A percentile compares a stretch with the other conserved stretches of the same genome.
These are phyloP conservation scores for Capsella rubella DNA, from an alignment of 441 rosid genomes.

Conservation along the genomic window DNA sequence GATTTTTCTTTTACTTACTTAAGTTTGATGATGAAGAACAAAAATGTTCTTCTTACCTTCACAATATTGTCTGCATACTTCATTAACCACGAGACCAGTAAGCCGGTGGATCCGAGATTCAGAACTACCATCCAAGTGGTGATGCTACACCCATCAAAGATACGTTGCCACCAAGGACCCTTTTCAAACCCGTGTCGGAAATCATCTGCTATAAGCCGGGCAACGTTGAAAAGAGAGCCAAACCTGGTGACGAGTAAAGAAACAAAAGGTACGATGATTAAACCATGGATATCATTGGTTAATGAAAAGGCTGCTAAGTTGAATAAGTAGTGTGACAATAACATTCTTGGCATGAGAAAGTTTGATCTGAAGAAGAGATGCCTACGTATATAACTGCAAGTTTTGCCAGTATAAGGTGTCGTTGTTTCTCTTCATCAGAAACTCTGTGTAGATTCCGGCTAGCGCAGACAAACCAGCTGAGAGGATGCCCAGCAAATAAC, in stretches of 20 bases:
- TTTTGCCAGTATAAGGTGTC: slow-evolving; percentile 93
- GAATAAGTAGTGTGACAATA: slow-evolving; percentile 9
- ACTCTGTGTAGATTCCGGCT: slow-evolving; percentile 86
- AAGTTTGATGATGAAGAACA: slow-evolving; percentile 14
- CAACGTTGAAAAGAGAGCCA: slow-evolving; percentile 87
- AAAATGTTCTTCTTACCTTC: slow-evolving; percentile 54
- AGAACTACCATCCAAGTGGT: slow-evolving; percentile 92
- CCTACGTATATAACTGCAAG: slow-evolving; percentile 84
- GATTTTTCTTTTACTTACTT: neutral
- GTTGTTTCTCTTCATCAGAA: slow-evolving; percentile 84
- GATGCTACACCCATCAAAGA: slow-evolving; percentile 73
- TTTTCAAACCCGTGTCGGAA: slow-evolving; percentile 81
- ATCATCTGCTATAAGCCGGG: slow-evolving; percentile 83
- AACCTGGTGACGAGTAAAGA: slow-evolving; percentile 57
- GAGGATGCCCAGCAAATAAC: slow-evolving; percentile 68
- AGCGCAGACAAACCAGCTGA: slow-evolving; percentile 85
- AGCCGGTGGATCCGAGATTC: slow-evolving; percentile 83
- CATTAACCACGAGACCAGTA: slow-evolving; percentile 89
- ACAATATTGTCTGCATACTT: slow-evolving; percentile 89
- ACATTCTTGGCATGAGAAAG: slow-evolving; percentile 25
- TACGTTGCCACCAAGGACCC: slow-evolving; percentile 95
- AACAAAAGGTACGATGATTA: neutral
- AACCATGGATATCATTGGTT: neutral
- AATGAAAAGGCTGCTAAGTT: neutral
- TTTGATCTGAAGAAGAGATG: slow-evolving; percentile 51